A percentile compares a stretch with the other conserved stretches of the same genome.
Evolutionary conservation across 2,329 filamentous ascomycete species (phyloP).

Genomic region (Penicillium sp.): DNA sequence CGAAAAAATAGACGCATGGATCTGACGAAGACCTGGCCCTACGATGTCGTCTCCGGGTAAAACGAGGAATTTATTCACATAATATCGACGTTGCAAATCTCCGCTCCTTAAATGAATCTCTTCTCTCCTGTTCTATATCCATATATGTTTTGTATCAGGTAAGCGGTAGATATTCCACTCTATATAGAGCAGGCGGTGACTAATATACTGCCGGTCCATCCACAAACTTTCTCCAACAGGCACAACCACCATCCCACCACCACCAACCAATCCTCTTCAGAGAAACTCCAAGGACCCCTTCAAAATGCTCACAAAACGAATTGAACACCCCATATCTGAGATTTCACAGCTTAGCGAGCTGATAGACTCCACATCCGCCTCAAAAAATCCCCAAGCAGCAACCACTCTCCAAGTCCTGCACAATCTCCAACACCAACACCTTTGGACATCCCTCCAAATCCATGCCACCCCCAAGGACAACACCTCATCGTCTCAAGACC

Average conservation of each 20-base stretch:
- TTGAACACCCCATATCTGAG: conserved; percentile 17
- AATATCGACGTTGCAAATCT: too few relatives aligned
- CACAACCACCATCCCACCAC: neutral
- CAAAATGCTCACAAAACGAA: conserved; percentile 20
- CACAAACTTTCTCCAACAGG: conserved; percentile 1
- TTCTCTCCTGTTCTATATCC: neutral
- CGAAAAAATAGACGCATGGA: too few relatives aligned
- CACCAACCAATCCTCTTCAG: neutral
- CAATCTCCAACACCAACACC: conserved; percentile 67
- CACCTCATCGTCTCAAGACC: conserved; percentile 11
- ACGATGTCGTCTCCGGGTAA: too few relatives aligned
- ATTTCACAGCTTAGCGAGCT: conserved; percentile 48
- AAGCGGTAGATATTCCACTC: conserved; percentile 13
- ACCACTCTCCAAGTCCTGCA: conserved; percentile 64
- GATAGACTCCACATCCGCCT: conserved; percentile 36
- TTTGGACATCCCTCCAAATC: conserved; percentile 61
- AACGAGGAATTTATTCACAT: too few relatives aligned
- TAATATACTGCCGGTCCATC: neutral
- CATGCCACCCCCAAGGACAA: conserved; percentile 38
- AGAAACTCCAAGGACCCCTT: neutral
- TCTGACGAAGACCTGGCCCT: too few relatives aligned
- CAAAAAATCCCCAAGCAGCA: conserved; percentile 38
- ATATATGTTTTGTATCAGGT: neutral
- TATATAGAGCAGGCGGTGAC: conserved; percentile 7
- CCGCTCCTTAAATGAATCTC: too few relatives aligned